Conservation (phyloP, 2,329 filamentous ascomycete genomes). For the Macrophomina tecta region DNA sequence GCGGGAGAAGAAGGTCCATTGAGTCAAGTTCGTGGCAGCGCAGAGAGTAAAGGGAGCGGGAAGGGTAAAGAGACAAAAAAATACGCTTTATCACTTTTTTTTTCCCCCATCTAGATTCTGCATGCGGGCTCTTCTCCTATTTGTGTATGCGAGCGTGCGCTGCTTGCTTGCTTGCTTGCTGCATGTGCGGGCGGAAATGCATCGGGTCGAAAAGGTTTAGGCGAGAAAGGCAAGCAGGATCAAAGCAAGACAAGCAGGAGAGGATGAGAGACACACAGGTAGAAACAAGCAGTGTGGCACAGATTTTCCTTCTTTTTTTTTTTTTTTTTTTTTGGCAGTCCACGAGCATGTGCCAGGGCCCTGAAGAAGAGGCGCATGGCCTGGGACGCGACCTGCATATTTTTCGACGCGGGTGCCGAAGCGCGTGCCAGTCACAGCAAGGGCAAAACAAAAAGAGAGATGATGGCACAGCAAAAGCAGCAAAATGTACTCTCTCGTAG, state of each 20-base stretch:
- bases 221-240: slow-evolving; percentile 5
- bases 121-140: too few relatives aligned
- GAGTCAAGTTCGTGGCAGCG: too few relatives aligned
- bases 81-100: slow-evolving; percentile 16
- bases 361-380: slow-evolving; percentile 11
- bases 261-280: too few relatives aligned
- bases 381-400: slow-evolving; percentile 7
- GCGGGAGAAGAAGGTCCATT: too few relatives aligned
- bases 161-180: too few relatives aligned
- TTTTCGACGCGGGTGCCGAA: background rate
- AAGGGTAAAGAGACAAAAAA: background rate
- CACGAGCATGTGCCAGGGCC: slow-evolving; percentile 3
- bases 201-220: background rate
- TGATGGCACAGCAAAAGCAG: background rate
- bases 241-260: background rate
- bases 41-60: background rate
- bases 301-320: background rate
- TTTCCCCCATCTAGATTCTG: too few relatives aligned
- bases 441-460: background rate
- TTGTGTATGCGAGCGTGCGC: background rate
- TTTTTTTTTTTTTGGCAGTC: too few relatives aligned
- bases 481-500: too few relatives aligned
- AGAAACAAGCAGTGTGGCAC: background rate
- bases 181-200: background rate
- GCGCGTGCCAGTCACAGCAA: slow-evolving; percentile 2